Evolutionary conservation across 2,329 filamentous ascomycete species (phyloP).

Genomic region (Fusarium avenaceum): DNA sequence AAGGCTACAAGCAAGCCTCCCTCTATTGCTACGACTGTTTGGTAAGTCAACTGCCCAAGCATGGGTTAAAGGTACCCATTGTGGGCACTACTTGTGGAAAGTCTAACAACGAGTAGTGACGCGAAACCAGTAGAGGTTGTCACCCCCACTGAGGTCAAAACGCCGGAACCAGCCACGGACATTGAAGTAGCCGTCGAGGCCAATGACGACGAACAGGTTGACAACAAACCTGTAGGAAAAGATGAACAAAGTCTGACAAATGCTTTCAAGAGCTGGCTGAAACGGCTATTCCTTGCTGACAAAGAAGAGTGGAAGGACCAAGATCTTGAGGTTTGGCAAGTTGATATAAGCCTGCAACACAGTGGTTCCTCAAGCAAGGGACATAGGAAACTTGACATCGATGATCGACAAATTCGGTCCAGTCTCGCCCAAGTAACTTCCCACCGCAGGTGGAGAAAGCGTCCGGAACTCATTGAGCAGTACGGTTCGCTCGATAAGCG

Average conservation of each 20-base stretch:
- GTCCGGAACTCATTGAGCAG: neutral
- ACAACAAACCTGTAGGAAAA: neutral
- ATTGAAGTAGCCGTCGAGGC: neutral
- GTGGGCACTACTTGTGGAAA: too few species aligned
- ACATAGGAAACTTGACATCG: neutral
- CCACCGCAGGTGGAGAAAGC: neutral
- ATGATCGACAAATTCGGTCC: neutral
- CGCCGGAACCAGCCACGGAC: neutral
- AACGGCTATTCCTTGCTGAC: neutral
- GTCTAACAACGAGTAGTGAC: neutral
- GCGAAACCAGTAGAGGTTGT: neutral
- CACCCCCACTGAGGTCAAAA: neutral
- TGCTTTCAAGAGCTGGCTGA: neutral
- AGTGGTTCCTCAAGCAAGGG: neutral
- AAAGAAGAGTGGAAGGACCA: neutral
- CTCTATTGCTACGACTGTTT: neutral
- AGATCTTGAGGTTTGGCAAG: constrained; percentile 1
- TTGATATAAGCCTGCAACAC: fast-evolving
- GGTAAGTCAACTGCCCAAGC: neutral
- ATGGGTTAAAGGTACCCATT: too few species aligned
- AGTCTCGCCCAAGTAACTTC: neutral
- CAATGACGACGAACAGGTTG: neutral
- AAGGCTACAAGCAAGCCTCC: neutral
- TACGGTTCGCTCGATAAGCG: neutral
- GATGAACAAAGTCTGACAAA: neutral